These are phyloP conservation scores for Ilyonectria destructans DNA, from an alignment of 2,329 filamentous ascomycete species.

Conservation along the genomic window DNA sequence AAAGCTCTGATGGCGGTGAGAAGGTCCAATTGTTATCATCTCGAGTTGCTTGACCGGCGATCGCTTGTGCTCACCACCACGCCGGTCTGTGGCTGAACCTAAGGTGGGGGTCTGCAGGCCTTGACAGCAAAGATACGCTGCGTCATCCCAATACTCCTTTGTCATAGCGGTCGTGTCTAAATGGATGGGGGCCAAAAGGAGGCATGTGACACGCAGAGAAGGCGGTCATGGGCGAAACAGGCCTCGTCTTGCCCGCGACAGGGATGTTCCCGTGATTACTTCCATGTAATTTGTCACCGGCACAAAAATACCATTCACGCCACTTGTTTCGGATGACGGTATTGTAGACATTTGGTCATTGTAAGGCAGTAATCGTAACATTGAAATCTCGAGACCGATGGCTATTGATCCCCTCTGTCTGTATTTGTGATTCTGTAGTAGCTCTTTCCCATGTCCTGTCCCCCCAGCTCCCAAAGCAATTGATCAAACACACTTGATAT, in stretches of 20 bases:
- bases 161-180: constrained; percentile 15
- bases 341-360: neutral
- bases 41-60: constrained; percentile 28
- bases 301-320: constrained; percentile 1
- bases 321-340: constrained; percentile 5
- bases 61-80: constrained; percentile 33
- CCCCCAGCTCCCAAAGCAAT: constrained; percentile 8
- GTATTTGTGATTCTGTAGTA: constrained; percentile 19
- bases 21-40: constrained; percentile 18
- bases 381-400: constrained; percentile 11
- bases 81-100: constrained; percentile 38
- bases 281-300: constrained; percentile 12
- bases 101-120: constrained; percentile 39
- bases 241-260: constrained; percentile 10
- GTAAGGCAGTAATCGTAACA: neutral
- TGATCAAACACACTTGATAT: constrained; percentile 21
- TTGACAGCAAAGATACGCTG: constrained; percentile 24
- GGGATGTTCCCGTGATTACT: constrained; percentile 16
- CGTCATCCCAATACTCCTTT: constrained; percentile 7
- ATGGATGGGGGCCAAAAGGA: constrained; percentile 9
- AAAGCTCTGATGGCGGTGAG: constrained; percentile 18
- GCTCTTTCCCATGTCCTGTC: constrained; percentile 12
- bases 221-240: constrained; percentile 8
- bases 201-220: constrained; percentile 24
- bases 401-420: neutral